These are phyloP conservation scores for Trichoderma gracile DNA, from an alignment of 2,329 filamentous ascomycete species.

Conservation along the genomic window DNA sequence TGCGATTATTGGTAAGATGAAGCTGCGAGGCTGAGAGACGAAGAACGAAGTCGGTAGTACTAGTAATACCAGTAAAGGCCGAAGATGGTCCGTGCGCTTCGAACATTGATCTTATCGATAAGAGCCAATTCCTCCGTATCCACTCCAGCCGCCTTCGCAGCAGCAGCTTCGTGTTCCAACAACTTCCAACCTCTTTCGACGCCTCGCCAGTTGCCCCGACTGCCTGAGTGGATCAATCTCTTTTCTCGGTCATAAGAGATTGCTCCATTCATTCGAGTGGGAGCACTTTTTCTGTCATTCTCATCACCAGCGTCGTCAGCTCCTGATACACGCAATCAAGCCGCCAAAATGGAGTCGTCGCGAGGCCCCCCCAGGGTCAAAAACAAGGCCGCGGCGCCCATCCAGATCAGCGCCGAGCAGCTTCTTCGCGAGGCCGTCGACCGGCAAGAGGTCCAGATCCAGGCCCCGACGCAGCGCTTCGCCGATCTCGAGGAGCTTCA, in stretches of 20 bases:
- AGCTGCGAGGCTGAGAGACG: conserved; percentile 33
- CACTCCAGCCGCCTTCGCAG: neutral
- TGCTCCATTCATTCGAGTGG: neutral
- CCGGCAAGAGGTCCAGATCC: conserved; percentile 82
- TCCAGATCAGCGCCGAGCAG: conserved; percentile 95
- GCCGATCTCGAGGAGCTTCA: conserved; percentile 96
- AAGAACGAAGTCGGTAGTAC: conserved; percentile 26
- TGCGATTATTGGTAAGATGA: neutral
- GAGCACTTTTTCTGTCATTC: neutral
- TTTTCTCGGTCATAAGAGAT: neutral
- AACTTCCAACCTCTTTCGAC: conserved; percentile 30
- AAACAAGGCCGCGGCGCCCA: conserved; percentile 91
- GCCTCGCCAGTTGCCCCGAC: conserved; percentile 27
- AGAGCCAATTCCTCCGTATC: conserved; percentile 6
- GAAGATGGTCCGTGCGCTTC: conserved; percentile 27
- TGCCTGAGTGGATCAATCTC: neutral
- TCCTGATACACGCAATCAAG: neutral
- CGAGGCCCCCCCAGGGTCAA: conserved; percentile 95
- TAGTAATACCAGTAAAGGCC: neutral
- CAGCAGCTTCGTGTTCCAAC: neutral
- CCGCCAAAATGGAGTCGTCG: conserved; percentile 74
- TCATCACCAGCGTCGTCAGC: neutral
- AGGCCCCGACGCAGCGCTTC: conserved; percentile 92
- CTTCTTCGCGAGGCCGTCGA: conserved; percentile 96
- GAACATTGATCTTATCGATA: conserved; percentile 24